These are phyloP conservation scores for Juglanconis oblonga DNA, from an alignment of 2,329 filamentous ascomycete genomes.

Conservation along the genomic window DNA sequence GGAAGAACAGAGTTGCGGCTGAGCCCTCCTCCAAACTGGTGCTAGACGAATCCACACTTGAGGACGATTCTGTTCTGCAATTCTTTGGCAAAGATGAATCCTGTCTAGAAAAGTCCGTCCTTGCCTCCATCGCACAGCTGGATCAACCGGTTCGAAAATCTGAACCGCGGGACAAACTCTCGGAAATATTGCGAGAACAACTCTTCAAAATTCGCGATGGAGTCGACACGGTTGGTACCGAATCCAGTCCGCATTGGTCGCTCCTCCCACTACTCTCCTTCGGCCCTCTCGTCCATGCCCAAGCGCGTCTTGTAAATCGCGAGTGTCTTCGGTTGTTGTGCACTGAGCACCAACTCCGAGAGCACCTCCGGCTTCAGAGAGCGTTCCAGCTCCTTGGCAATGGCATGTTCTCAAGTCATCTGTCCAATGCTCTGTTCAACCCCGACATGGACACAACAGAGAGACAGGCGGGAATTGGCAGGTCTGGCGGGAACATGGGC, in stretches of 20 bases:
- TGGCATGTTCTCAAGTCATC: slow-evolving; percentile 74
- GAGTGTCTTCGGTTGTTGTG: slow-evolving; percentile 76
- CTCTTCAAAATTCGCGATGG: slow-evolving; percentile 29
- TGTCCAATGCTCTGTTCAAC: slow-evolving; percentile 83
- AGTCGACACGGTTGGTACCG: slow-evolving; percentile 15
- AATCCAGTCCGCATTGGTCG: slow-evolving; percentile 54
- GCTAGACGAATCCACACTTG: background rate
- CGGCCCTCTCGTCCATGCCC: slow-evolving; percentile 67
- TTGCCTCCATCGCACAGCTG: slow-evolving; percentile 48
- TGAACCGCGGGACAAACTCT: slow-evolving; percentile 33
- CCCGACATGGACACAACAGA: slow-evolving; percentile 78
- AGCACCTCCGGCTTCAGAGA: slow-evolving; percentile 72
- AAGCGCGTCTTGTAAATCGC: slow-evolving; percentile 73
- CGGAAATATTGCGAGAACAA: slow-evolving; percentile 36
- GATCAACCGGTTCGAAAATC: slow-evolving; percentile 32
- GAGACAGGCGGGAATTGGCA: slow-evolving; percentile 64
- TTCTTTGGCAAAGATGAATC: slow-evolving; percentile 48
- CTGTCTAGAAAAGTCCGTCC: slow-evolving; percentile 45
- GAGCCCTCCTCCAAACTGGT: background rate
- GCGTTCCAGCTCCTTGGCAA: slow-evolving; percentile 83
- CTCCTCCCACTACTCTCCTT: slow-evolving; percentile 70
- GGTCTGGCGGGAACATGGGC: slow-evolving; percentile 72
- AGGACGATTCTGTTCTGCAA: slow-evolving; percentile 29
- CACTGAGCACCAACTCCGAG: slow-evolving; percentile 64
- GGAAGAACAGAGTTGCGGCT: slow-evolving; percentile 1